Percentiles rank a stretch among this genome's conserved stretches.
Evolutionary conservation across 148 eudicot species (phyloP).

Genomic region (Amaranthus palmeri): DNA sequence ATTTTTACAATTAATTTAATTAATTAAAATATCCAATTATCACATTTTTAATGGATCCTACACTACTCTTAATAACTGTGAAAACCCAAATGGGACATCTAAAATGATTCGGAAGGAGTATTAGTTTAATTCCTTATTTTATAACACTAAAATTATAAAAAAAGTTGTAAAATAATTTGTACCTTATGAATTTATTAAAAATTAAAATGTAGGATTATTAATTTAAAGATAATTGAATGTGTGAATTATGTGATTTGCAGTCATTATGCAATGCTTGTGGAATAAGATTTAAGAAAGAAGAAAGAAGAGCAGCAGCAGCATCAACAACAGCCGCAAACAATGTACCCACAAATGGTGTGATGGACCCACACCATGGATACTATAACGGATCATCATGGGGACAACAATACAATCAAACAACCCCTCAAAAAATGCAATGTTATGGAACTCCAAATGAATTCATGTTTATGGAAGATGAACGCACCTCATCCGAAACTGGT

Average conservation of each 20-base stretch:
- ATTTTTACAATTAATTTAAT: too few relatives aligned
- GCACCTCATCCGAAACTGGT: conserved; percentile 29
- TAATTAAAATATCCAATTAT: too few relatives aligned
- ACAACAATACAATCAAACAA: conserved; percentile 20
- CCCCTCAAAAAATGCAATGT: conserved; percentile 44
- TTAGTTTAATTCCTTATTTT: too few relatives aligned
- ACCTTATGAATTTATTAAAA: too few relatives aligned
- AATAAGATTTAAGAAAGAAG: conserved; percentile 94
- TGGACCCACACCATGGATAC: conserved; percentile 37
- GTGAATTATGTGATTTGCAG: conserved; percentile 34
- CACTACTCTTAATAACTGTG: too few relatives aligned
- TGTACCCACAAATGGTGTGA: conserved; percentile 21
- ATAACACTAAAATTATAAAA: too few relatives aligned
- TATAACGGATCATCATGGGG: conserved; percentile 42
- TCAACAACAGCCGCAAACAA: conserved; percentile 32
- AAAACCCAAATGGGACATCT: too few relatives aligned
- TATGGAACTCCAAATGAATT: conserved; percentile 54
- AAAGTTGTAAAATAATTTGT: too few relatives aligned
- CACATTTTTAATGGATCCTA: too few relatives aligned
- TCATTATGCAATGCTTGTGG: conserved; percentile 98
- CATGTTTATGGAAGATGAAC: conserved; percentile 58
- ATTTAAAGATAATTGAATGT: not conserved
- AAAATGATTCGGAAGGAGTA: too few relatives aligned
- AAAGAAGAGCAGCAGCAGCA: conserved; percentile 79
- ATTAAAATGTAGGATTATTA: not conserved